Base-by-base conservation (phyloP, 2,329 filamentous ascomycete genomes). In the Didymella exigua region DNA sequence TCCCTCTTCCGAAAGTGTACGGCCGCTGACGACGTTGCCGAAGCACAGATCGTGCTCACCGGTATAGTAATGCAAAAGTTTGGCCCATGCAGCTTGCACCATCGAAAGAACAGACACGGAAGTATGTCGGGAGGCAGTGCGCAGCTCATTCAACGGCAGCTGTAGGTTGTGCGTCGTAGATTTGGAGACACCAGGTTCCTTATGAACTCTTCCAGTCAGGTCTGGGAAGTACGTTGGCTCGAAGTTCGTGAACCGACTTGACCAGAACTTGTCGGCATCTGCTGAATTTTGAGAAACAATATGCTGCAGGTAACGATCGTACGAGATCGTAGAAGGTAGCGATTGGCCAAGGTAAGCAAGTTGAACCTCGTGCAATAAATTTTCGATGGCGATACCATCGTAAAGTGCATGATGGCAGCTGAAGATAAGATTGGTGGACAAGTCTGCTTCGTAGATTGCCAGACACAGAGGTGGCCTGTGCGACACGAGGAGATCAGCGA, bases 391-490 rank as follows among this genome's bases (percentile, higher is more conserved):
- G 30, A 89, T 86, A 0, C 89, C 93, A 74, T 97, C 93, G 65
- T 96, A 96, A 0, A 96, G 78, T 2, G 91, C 90, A 75, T 97
- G 93, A 65, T 96, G 92, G 63, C 86, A 86, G 19, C 78, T 78
- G 42, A 87, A 76, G 2, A 81, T 61, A 6, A 84, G 52, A 23
- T 69, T 70, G 9, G 56, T 65, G 7, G 68, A 61, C 6, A 60
- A 45, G 2, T 55, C 62, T 23, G 56, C 34, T 11, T 55, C 37
- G 11, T 67, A 52, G 7, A 70, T 47, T 5, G 70, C 72, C 23
- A 79, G 65, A 19, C 65, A 66, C 26, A 77, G 67, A 5, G 77
- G 77, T n/a, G 74, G 71, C 31, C 59, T 57, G 16, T 62, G 55
- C 19, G 54, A 52, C 13, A 61, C 49, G n/a, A 75, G 55, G 78